Evolutionary conservation across 1,284 basidiomycete genomes (phyloP), one percentile per base, ranked within the genome.

Genomic region (Leccinum subfulvum): DNA sequence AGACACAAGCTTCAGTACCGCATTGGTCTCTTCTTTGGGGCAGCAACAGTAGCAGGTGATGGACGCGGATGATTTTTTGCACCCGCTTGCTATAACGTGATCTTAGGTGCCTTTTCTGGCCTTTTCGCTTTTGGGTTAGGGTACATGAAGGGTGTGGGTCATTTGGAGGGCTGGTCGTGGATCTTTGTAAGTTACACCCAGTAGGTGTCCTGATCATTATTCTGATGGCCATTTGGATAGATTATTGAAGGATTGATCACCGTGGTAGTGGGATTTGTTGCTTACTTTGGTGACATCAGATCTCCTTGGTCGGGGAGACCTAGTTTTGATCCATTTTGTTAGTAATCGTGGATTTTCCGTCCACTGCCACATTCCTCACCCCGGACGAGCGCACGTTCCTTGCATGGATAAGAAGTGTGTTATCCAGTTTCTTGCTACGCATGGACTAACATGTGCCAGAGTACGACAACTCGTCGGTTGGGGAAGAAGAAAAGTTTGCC

Each of bases 381-480:
- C 71, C 73, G 0, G 78, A 81, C 53, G 83, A 84, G 66, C 73
- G 73, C 10, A 76, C 78, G 2, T 84, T 77, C 67, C 67, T 84
- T 18, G 64, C 63, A 21, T 83, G 82, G 78, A 82, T 77, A 66
- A 89, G 88, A 74, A 87, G 88, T 84, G 62, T 57, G 79, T 69
- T 3, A 4, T 49, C 9, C 13, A 7, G 1, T 51, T 58, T 28
- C 7, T 16, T 13, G 3, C 23, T 2, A 13, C 3, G 5, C 4
- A 33, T 58, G 8, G 11, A 55, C 51, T 59, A 13, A 64, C 16
- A 23, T 11, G 4, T 57, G 0, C n/a, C 49, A 74, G 72, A 64
- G 68, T 86, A 84, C 62, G 86, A 88, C 69, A 85, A 84, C 64
- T 87, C 86, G 0, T 81, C 80, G 2, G 86, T 87, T 0, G 87